Percentiles rank a stretch among this genome's conserved stretches.
Conservation (phyloP, 768 basidiomycete genomes). For the Ephemerocybe angulata region DNA sequence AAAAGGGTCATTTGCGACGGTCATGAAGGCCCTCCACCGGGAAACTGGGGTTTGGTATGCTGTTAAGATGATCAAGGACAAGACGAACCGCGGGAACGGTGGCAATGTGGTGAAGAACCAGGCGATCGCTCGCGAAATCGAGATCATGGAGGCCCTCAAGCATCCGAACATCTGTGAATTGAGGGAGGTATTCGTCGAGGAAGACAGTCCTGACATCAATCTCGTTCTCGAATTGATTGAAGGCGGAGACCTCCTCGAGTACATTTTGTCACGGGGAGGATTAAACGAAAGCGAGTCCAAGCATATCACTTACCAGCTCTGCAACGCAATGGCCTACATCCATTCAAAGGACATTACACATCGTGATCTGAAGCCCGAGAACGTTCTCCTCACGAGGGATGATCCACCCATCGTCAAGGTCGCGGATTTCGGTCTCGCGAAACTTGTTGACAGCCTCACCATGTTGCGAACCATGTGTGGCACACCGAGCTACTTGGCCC, state of each 20-base stretch:
- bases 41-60: constrained; percentile 73
- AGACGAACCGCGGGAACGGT: constrained; percentile 24
- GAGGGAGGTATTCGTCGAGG: constrained; percentile 71
- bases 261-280: constrained; percentile 49
- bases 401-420: constrained; percentile 76
- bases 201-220: constrained; percentile 50
- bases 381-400: constrained; percentile 76
- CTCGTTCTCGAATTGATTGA: constrained; percentile 82
- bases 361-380: constrained; percentile 94
- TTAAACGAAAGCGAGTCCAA: constrained; percentile 54
- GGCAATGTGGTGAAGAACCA: neutral
- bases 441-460: constrained; percentile 77
- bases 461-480: constrained; percentile 92
- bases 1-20: constrained; percentile 88
- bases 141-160: constrained; percentile 69
- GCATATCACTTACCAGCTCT: constrained; percentile 79
- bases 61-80: constrained; percentile 79
- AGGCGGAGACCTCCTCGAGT: constrained; percentile 86
- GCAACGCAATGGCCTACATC: constrained; percentile 73
- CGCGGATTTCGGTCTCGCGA: constrained; percentile 95
- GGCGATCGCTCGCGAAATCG: constrained; percentile 66
- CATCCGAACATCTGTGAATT: constrained; percentile 83
- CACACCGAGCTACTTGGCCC: constrained; percentile 91
- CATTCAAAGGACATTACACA: constrained; percentile 79
- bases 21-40: constrained; percentile 76